Conservation (phyloP, 345 rosid species). For the Eucalyptus grandis region DNA sequence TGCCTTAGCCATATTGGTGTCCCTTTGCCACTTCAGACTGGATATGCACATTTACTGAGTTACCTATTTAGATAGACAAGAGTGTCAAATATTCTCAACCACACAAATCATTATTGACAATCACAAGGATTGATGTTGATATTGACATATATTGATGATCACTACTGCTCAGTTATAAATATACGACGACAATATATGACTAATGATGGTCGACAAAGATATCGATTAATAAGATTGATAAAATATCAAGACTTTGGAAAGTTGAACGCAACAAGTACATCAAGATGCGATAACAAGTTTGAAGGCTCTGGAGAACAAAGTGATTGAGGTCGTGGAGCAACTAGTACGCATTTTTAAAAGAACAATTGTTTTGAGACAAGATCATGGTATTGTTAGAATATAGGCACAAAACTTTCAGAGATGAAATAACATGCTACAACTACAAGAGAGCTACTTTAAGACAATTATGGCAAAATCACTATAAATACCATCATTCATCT, state of each 20-base stretch:
- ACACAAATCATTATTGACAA: not conserved
- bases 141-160: too few species aligned
- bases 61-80: not conserved
- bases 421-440: too few species aligned
- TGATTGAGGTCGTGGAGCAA: too few species aligned
- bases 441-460: too few species aligned
- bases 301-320: not conserved
- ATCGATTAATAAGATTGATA: too few species aligned
- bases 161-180: not conserved
- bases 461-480: not conserved
- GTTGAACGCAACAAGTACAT: not conserved
- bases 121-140: too few species aligned
- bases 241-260: not conserved
- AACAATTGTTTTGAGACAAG: too few species aligned
- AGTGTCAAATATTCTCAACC: too few species aligned
- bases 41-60: not conserved
- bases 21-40: not conserved
- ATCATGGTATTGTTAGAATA: too few species aligned
- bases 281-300: not conserved
- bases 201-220: too few species aligned
- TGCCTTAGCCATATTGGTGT: not conserved
- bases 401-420: too few species aligned
- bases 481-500: not conserved
- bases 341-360: too few species aligned
- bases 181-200: fast-evolving